Percentiles rank a stretch among this genome's conserved stretches.
These are phyloP conservation scores for Neofusicoccum umdonicola DNA, from an alignment of 2,329 filamentous ascomycete species.

Conservation along the genomic window DNA sequence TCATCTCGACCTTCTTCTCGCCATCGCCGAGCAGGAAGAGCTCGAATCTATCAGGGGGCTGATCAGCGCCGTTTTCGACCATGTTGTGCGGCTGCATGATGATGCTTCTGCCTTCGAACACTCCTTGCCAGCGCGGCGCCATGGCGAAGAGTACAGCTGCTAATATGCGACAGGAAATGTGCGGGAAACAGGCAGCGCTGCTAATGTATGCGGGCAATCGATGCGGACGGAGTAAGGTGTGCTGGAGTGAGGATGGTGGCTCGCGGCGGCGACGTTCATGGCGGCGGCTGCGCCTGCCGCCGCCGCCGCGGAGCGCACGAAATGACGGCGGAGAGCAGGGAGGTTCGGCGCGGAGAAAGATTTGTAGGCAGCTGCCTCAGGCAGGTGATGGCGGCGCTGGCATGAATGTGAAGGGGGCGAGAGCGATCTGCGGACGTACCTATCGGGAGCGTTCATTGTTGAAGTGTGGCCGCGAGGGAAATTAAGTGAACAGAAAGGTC, in stretches of 20 bases:
- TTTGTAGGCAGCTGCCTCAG: neutral
- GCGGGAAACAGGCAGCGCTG: neutral
- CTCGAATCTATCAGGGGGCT: slow-evolving; percentile 68
- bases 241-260: neutral
- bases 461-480: slow-evolving; percentile 4
- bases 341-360: no score
- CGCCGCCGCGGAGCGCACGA: neutral
- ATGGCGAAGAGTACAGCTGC: neutral
- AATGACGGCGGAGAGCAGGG: neutral
- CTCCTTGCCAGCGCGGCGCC: no score
- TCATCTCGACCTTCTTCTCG: slow-evolving; percentile 91
- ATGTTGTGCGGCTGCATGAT: neutral
- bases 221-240: neutral
- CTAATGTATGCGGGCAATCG: neutral
- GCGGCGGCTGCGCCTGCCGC: neutral
- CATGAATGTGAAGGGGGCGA: slow-evolving; percentile 1
- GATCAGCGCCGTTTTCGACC: slow-evolving; percentile 11
- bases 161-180: neutral
- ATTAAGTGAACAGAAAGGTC: neutral
- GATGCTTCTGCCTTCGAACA: no score
- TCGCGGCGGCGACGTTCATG: neutral
- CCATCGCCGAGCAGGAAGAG: slow-evolving; percentile 82
- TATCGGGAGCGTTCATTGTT: slow-evolving; percentile 38
- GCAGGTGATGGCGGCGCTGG: slow-evolving; percentile 13
- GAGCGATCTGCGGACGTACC: slow-evolving; percentile 26